Evolutionary conservation across 352 stramenopile genomes (phyloP).

Genomic region (Globisporangium viniferum): DNA sequence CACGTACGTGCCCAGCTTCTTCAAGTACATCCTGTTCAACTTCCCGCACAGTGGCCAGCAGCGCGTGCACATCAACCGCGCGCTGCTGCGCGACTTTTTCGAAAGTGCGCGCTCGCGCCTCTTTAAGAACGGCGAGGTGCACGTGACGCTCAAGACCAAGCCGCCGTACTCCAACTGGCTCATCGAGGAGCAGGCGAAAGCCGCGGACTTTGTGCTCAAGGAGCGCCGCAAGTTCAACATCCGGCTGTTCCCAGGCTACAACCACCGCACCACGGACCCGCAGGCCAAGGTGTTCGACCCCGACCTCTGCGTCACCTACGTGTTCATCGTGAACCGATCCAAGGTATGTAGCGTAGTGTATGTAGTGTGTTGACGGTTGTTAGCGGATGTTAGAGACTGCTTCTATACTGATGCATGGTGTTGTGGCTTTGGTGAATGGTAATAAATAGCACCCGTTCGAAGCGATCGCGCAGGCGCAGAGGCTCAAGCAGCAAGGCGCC

Average conservation of each 20-base stretch:
- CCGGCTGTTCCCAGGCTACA: conserved; percentile 73
- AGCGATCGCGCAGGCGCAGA: conserved; percentile 15
- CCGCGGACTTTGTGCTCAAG: conserved; percentile 73
- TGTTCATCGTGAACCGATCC: conserved; percentile 80
- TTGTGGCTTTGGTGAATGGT: neutral
- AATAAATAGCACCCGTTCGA: conserved; percentile 18
- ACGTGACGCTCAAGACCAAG: conserved; percentile 84
- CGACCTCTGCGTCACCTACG: conserved; percentile 79
- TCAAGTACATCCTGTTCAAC: conserved; percentile 88
- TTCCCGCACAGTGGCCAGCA: conserved; percentile 88
- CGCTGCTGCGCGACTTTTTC: conserved; percentile 81
- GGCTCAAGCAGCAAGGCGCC: neutral
- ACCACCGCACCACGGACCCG: conserved; percentile 86
- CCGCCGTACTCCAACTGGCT: conserved; percentile 88
- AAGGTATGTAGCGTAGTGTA: conserved; percentile 38
- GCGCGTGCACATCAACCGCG: conserved; percentile 85
- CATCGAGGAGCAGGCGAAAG: conserved; percentile 80
- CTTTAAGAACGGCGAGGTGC: conserved; percentile 52
- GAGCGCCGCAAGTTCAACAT: conserved; percentile 72
- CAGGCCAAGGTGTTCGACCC: conserved; percentile 83
- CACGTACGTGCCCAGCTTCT: conserved; percentile 40
- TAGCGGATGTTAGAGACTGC: neutral
- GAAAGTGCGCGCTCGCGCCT: conserved; percentile 70
- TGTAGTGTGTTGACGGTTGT: neutral
- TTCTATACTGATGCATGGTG: neutral